These are phyloP conservation scores for Exophiala spinifera DNA, from an alignment of 2,329 filamentous ascomycete genomes.

Conservation along the genomic window DNA sequence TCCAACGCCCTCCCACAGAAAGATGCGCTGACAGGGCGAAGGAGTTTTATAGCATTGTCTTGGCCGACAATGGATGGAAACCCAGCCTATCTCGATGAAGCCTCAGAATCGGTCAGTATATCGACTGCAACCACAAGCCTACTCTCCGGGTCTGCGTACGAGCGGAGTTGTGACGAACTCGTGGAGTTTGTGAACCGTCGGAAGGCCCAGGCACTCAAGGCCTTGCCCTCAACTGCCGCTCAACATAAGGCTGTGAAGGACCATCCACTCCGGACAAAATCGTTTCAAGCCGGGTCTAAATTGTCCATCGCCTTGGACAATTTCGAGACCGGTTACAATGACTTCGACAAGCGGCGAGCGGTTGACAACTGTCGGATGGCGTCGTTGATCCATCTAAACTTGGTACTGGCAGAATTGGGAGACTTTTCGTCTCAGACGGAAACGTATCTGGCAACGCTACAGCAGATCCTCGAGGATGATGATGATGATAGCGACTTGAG, in stretches of 20 bases:
- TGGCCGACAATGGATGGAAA: conserved; percentile 13
- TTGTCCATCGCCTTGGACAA: conserved; percentile 1
- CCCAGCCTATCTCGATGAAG: conserved; percentile 9
- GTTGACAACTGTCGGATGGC: conserved; percentile 17
- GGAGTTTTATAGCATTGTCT: conserved; percentile 19
- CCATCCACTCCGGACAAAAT: conserved; percentile 1
- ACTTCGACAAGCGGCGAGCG: conserved; percentile 12
- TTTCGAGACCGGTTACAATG: conserved; percentile 4
- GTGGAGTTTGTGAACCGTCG: conserved; percentile 6
- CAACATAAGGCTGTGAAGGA: conserved; percentile 6
- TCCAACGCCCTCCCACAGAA: background rate
- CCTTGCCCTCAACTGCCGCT: conserved; percentile 10
- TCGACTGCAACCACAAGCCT: background rate
- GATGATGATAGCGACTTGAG: conserved; percentile 16
- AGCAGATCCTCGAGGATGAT: conserved; percentile 11
- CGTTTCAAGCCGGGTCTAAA: conserved; percentile 6
- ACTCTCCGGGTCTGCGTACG: background rate
- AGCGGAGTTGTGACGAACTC: conserved; percentile 11
- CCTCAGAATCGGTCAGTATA: background rate
- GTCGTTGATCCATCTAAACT: conserved; percentile 15
- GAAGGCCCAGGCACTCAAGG: conserved; percentile 4
- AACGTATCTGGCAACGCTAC: conserved; percentile 5
- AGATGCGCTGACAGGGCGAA: background rate
- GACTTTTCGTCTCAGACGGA: conserved; percentile 9
- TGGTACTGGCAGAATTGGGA: conserved; percentile 15